Evolutionary conservation across 352 stramenopile genomes (phyloP), one percentile per base, ranked within the genome.

Genomic region (Plasmopara halstedii): DNA sequence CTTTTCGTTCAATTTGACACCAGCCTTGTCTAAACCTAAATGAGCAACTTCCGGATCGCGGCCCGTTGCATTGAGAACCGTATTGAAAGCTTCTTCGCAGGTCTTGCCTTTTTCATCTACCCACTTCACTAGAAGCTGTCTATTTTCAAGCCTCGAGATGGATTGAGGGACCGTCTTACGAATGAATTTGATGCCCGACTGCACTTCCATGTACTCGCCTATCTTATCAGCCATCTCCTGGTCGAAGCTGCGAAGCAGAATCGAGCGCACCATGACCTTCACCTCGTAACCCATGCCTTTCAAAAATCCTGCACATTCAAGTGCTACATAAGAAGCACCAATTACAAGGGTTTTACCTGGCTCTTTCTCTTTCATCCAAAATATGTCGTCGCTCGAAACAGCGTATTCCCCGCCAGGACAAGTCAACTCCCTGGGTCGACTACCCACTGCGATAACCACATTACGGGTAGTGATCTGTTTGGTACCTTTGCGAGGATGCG

Each of bases 231-330:
- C 89, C 63, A 96, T 98, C 61, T 99, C 94, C 44, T 96, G 70
- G 78, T 99, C 96, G 64, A 99, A 99, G 21, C 94, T 90, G 53
- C 96, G 86, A 34, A 99, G 73, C 15, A 99, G 67, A 45, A 98
- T 98, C 18, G 88, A 98, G 36, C 96, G 87, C 11, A 99, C 95
- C 59, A 98, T 97, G 41, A 98, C 79, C 44, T 95, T 98, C 14
- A 97, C 92, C 62, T 98, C 91, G 58, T 92, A 97, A 39, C 95
- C 95, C 56, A 98, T 82, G 47, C 91, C 93, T 25, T 88, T 91
- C 27, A 99, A 61, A 59, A 99, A 99, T 22, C 96, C 96, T 22
- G 95, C 96, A 53, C 94, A 99, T 71, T 99, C 96, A 17, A 99
- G 83, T 44, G 88, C 91, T 39, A 99, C 97, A 70, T 99, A 99